These are phyloP conservation scores for Dipteronia dyeriana DNA, from an alignment of 345 rosid species.

Conservation along the genomic window DNA sequence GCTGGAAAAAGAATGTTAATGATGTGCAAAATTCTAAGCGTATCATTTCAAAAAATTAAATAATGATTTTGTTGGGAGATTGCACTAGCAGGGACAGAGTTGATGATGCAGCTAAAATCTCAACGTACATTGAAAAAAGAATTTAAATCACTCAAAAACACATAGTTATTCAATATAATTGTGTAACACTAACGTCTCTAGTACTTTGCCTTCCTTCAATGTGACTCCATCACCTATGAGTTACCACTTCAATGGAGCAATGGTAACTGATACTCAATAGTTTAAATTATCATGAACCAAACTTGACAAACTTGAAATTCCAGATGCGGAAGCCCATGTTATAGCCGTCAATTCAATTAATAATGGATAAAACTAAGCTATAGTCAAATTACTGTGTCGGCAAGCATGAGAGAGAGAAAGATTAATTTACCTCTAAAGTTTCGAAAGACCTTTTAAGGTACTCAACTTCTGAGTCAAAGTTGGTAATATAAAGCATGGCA, in stretches of 20 bases:
- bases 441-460: constrained; percentile 79
- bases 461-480: constrained; percentile 85
- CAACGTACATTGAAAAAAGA: not conserved
- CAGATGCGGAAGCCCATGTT: not conserved
- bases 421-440: constrained; percentile 63
- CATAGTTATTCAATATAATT: not conserved
- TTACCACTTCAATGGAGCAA: not conserved
- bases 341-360: not conserved
- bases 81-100: not conserved
- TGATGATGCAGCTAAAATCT: not conserved
- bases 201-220: not conserved
- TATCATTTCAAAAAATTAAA: not conserved
- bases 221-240: not conserved
- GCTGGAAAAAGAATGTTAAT: constrained; percentile 13
- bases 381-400: not conserved
- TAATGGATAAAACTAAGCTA: too few species aligned
- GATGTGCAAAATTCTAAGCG: not conserved
- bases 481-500: constrained; percentile 86
- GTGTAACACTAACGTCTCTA: not conserved
- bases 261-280: not conserved
- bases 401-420: not conserved
- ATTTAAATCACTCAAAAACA: too few species aligned
- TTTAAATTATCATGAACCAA: not conserved
- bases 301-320: not conserved
- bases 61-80: not conserved